Evolutionary conservation across 495 filamentous ascomycete species (phyloP).

Genomic region (Daldinia bambusicola): DNA sequence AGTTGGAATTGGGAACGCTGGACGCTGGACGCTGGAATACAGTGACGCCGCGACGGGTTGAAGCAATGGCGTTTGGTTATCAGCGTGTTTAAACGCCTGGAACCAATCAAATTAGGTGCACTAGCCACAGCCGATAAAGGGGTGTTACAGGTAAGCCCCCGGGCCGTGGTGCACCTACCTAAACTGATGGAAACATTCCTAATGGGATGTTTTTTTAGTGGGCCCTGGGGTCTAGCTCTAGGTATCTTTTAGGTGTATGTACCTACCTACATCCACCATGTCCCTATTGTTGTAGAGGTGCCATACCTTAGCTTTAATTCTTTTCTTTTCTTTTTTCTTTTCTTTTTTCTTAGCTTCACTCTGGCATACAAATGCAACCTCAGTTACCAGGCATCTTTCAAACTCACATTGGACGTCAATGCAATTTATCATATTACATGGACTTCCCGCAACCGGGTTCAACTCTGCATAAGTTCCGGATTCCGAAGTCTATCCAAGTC

Average conservation of each 20-base stretch:
- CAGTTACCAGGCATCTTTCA: too few relatives aligned
- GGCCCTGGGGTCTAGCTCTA: neutral
- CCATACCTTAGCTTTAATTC: too few relatives aligned
- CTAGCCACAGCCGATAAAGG: neutral
- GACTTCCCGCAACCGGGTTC: constrained; percentile 8
- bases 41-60: constrained; percentile 10
- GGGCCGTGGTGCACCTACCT: neutral
- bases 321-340: too few relatives aligned
- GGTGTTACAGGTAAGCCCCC: neutral
- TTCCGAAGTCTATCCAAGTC: constrained; percentile 6
- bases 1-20: constrained; percentile 1
- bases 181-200: too few relatives aligned
- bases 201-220: neutral
- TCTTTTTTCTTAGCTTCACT: constrained; percentile 8
- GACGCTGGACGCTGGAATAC: constrained; percentile 6
- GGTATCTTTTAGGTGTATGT: neutral
- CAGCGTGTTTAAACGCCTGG: constrained; percentile 1
- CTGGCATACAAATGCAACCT: too few relatives aligned
- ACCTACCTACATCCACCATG: neutral
- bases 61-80: constrained; percentile 6
- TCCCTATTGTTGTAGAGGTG: too few relatives aligned
- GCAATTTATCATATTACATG: constrained; percentile 1
- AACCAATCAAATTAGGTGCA: neutral
- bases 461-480: neutral
- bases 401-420: too few relatives aligned